Evolutionary conservation across 352 stramenopile genomes (phyloP), one percentile per base, ranked within the genome.

Genomic region (Pythium biforme): DNA sequence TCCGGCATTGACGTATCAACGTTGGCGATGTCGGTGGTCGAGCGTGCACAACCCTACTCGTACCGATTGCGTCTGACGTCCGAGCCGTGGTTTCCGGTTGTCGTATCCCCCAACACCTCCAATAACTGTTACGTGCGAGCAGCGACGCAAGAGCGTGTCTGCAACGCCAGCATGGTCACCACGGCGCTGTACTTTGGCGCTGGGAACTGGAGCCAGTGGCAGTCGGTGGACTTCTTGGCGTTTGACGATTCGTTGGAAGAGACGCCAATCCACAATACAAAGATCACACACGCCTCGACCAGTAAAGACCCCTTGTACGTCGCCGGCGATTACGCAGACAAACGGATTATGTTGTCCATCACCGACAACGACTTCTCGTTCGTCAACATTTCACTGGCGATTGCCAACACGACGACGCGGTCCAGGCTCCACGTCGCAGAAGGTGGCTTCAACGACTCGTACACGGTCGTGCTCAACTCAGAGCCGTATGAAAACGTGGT

Each of bases 401-500:
- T 57, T 14, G 46, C 34, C 17, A 47, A 23, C 27, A 59, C 39
- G 4, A 50, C 51, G n/a, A 34, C 59, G 7, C 61, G 67, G 1
- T 66, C 68, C 3, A 58, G 82, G 27, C 66, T 93, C 0, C 76
- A 89, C 22, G 81, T 90, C 10, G 78, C 81, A 1, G 81, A 93
- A 58, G 83, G 80, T 3, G 83, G 83, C 15, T 93, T 93, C 47
- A 91, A 90, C 41, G 81, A 89, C 64, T 88, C 81, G n/a, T 91
- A 90, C 52, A 59, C 59, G 3, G 59, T 91, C 22, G 70, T 72
- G 0, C 63, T 93, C 1, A 77, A 79, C 17, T 80, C 81, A 0
- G 83, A 90, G 57, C 83, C 83, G 12, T 90, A 83, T 37, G 66
- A 86, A 55, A 71, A 87, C 41, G 83, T 91, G 25, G 68, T 67